Evolutionary conservation across 2,329 filamentous ascomycete species (phyloP).

Genomic region (Phaeosphaeria sp.): DNA sequence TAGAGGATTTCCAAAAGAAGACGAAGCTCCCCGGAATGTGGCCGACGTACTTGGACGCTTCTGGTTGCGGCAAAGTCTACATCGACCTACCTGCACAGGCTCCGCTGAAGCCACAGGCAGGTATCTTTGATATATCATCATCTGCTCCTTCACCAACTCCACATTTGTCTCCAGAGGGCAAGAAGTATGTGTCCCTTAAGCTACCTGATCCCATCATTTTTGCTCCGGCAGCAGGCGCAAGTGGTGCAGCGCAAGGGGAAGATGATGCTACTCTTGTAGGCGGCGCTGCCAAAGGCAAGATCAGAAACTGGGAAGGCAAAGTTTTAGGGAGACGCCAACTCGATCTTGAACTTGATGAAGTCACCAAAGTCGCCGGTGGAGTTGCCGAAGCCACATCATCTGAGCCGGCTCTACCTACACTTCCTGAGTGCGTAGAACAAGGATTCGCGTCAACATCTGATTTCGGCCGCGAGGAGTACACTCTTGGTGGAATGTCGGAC

Average conservation of each 20-base stretch:
- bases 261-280: constrained; percentile 12
- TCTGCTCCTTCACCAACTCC: constrained; percentile 21
- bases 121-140: constrained; percentile 10
- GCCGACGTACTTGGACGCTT: constrained; percentile 55
- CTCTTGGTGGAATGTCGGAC: constrained; percentile 50
- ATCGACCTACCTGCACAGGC: constrained; percentile 32
- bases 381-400: constrained; percentile 12
- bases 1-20: constrained; percentile 54
- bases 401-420: constrained; percentile 16
- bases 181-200: constrained; percentile 41
- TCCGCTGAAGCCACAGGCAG: constrained; percentile 24
- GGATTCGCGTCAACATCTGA: constrained; percentile 61
- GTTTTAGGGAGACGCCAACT: constrained; percentile 31
- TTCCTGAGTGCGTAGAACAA: constrained; percentile 53
- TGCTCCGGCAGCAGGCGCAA: constrained; percentile 20
- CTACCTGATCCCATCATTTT: constrained; percentile 39
- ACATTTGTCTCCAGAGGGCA: constrained; percentile 35
- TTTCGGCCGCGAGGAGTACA: constrained; percentile 53
- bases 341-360: constrained; percentile 24
- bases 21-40: constrained; percentile 58
- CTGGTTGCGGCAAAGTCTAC: constrained; percentile 42
- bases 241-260: constrained; percentile 13
- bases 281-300: constrained; percentile 16
- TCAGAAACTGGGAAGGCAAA: constrained; percentile 32
- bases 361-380: constrained; percentile 10